Base-by-base conservation (phyloP, 176 grass and related monocot genomes). In the Zoysia japonica region DNA sequence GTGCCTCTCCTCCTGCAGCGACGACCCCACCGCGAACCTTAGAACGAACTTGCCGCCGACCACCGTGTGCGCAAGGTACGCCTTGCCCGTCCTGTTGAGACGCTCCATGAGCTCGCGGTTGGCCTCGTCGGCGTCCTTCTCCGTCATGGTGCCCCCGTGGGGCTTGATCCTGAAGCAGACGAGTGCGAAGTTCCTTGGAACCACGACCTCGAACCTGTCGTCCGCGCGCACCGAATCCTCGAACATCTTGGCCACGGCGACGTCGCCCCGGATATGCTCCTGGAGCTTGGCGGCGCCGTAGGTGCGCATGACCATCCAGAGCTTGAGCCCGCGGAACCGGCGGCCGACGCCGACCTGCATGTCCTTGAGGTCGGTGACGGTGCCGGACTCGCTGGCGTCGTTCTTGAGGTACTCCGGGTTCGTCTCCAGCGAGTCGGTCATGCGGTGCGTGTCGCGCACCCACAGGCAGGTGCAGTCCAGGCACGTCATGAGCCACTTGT, bases 191-290 rank as follows among this genome's bases (percentile, higher is more conserved):
- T 65, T 64, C 50, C 86, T 70, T 0, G 78, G 82, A 1, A 72
- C 68, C 0, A 86, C 73, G 2, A 92, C 73, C 83, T 88, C 86
- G 51, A 92, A 92, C 7, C 79, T 5, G 14, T 37, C 36, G 42
- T 92, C 90, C 3, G 62, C 50, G 2, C 82, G 68, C 15, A 92
- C 90, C 5, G 59, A 11, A 1, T 59, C 74, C 75, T 92, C 86
- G 42, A 92, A 92, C 19, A 9, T 13, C 83, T 63, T 79, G 9
- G 90, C 90, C 79, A 88, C 88, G 70, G 78, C 69, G 7, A 92
- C 90, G 47, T 92, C 90, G 74, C 90, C 85, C 2, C 90, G 85
- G 78, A 92, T 88, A 68, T 92, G 90, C 39, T 83, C 67, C 74
- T 74, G 82, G 0, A 92, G 84, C 53, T 84, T 87, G 54, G 68